phyloP scores from a whole-genome alignment of 805 yeast genomes.

The Saccharomycopsis oosterbeekiorum region DNA sequence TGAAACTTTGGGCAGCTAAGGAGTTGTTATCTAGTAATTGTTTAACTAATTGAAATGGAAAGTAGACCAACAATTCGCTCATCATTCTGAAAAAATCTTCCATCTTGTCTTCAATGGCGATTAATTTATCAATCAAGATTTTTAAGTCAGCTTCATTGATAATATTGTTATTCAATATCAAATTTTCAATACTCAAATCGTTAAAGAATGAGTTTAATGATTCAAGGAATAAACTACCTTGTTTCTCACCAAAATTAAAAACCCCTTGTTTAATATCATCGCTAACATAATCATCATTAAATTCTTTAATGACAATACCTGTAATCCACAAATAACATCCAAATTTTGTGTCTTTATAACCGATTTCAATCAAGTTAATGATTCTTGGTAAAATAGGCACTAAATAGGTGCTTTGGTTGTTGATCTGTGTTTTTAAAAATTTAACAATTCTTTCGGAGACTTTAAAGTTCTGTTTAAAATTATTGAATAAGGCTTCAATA shows the following conservation, averaged over 20 bases:
- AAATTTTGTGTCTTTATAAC: constrained; percentile 55
- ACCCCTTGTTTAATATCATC: constrained; percentile 46
- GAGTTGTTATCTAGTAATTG: constrained; percentile 27
- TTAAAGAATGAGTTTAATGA: constrained; percentile 8
- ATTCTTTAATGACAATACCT: constrained; percentile 71
- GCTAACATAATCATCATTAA: constrained; percentile 42
- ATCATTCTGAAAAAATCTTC: constrained; percentile 84
- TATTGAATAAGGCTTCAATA: constrained; percentile 36
- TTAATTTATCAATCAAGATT: constrained; percentile 4
- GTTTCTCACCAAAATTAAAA: constrained; percentile 51
- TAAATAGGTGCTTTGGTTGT: constrained; percentile 48
- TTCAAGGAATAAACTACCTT: constrained; percentile 10
- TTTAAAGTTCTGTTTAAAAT: constrained; percentile 47
- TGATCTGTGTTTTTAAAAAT: constrained; percentile 54
- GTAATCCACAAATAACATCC: constrained; percentile 91
- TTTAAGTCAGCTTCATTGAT: not conserved
- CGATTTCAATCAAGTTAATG: constrained; percentile 56
- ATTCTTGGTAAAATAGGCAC: constrained; percentile 52
- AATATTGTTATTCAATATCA: not conserved
- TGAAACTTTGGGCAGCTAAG: constrained; percentile 38
- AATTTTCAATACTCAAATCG: not conserved
- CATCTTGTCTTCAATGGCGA: constrained; percentile 47
- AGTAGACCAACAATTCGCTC: constrained; percentile 67
- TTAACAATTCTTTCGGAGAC: constrained; percentile 72
- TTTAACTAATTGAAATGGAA: constrained; percentile 30